Base-by-base conservation (phyloP, 495 filamentous ascomycete genomes). In the Penicillium desertorum region DNA sequence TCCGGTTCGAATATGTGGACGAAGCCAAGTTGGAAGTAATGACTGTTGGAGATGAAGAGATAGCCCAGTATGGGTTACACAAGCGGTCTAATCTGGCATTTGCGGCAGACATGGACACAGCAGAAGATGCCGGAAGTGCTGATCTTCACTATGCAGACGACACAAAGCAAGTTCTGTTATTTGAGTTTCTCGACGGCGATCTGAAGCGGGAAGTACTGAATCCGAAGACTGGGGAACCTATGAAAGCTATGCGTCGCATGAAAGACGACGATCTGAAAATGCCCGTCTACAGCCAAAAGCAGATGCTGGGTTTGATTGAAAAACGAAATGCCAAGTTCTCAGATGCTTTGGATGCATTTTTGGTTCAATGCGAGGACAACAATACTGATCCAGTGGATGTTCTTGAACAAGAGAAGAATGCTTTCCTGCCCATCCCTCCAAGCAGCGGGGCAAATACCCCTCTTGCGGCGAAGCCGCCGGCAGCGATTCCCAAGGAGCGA, bases 111-210 rank as follows among this genome's bases (percentile, higher is more conserved):
- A 34, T 55, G n/a, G 32, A 68, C 32, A 61, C 66, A 19, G 74
- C 54, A 46, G 65, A 65, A 45, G 61, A 72, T 5, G 57, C 61
- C 41, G 67, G 36, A n/a, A n/a, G 67, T 30, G 67, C 68, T 10
- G 66, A 72, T 22, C 61, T 74, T 16, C 56, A 69, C 37, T 64
- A 72, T 30, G 54, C 58, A 7, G 74, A 72, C 20, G 39, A 41
- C 19, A 78, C 74, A 5, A 77, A 76, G 37, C 84, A 94, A 63
- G 86, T 93, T 19, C 69, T 98, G 46, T 77, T 94, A 23, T 95
- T 98, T 65, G 94, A 98, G 69, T 98, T 93, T 62, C 71, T 95
- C 20, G 94, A 97, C 67, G 94, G 86, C 3, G 93, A 96, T 65
- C 73, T 98, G 50, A 97, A 92, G 72, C 79, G 88, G 45, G 85